Evolutionary conservation across 2,329 filamentous ascomycete genomes (phyloP), one percentile per base, ranked within the genome.

Genomic region (Neurospora sp.): DNA sequence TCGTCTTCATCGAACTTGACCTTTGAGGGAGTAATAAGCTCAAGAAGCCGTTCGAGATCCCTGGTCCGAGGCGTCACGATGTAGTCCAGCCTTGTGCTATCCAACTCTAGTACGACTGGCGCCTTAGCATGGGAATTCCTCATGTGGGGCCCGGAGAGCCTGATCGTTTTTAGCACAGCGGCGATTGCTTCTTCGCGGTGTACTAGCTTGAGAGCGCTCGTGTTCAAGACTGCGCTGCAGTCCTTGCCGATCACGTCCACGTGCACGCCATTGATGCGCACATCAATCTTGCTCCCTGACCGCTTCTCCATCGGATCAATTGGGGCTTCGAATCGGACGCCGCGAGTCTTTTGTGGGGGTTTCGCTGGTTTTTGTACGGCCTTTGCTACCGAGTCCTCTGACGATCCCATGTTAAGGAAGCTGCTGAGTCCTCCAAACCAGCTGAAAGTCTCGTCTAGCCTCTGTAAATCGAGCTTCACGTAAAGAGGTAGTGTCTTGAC

Each of bases 361-460:
- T 80, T 81, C 10, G 76, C 75, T 4, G 80, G 77, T 8, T 75
- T 75, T 62, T 80, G 79, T 40, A 81, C 78, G 3, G 78, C 79
- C 15, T 82, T 81, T 1, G 89, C 52, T 62, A 33, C 28, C 1
- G 52, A 87, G n/a, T 88, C 85, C 71, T 87, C 91, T 0, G 92
- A 93, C 11, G 87, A 91, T 72, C 93, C 92, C 78, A 97, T 87
- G 75, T 96, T 96, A 62, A 99, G 82, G 68, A 99, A 91, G 73
- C 93, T 93, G 78, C 94, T 97, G 62, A 99, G 83, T 0, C 96
- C 96, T 42, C 96, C 96, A 79, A 97, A 94, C 85, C 92, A 93
- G 70, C 89, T 88, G 71, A 98, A 89, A 0, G 92, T 92, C 75
- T 97, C 93, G 75, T 98, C 96, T 28, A 98, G 81, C 69, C 88